Evolutionary conservation across 148 eudicot species (phyloP), one percentile per base, ranked within the genome.

Genomic region (Rhododendron molle): DNA sequence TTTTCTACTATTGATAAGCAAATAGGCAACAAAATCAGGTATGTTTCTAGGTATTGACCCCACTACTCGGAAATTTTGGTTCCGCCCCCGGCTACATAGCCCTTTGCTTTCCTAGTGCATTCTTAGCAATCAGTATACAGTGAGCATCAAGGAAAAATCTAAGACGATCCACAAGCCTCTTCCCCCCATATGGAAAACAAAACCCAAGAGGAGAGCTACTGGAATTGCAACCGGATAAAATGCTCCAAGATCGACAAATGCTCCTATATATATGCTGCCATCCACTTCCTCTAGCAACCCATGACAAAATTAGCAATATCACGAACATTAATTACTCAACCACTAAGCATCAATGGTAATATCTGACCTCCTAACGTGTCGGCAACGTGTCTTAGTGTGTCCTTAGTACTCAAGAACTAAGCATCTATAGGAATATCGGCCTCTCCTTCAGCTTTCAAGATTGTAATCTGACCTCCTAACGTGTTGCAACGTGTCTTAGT

Each of bases 231-330:
- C 44, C 44, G 89, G 30, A 83, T 43, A 91, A 50, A 87, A 92
- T 11, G 94, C 92, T 36, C 93, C 94, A 0, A 92, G 23, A 21
- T 90, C 91, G 93, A 52, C 8, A 3, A 36, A 72, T 10, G 94
- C 92, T 34, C 93, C 94, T 3, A 92, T 28, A 26, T 3, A 92
- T 28, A 26, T 90, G 87, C 67, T 92, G 93, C 92, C 94, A 88
- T 49, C 94, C 89, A 82, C 85, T 82, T 50, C 89, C 89, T 67
- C 86, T 88, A n/a, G 85, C 85, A 76, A 88, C 80, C 67, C 89
- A 87, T 88, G 67, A 20, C 15, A 28, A 54, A 80, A 49, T 4
- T 16, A 32, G 2, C 32, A 47, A 47, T 47, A 47, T 47, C 52
- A 47, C 2, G 2, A 47, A 47, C 13, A 0, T 50, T 50, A 2